Conservation (phyloP, 495 filamentous ascomycete species). For the Neurospora hispaniola region DNA sequence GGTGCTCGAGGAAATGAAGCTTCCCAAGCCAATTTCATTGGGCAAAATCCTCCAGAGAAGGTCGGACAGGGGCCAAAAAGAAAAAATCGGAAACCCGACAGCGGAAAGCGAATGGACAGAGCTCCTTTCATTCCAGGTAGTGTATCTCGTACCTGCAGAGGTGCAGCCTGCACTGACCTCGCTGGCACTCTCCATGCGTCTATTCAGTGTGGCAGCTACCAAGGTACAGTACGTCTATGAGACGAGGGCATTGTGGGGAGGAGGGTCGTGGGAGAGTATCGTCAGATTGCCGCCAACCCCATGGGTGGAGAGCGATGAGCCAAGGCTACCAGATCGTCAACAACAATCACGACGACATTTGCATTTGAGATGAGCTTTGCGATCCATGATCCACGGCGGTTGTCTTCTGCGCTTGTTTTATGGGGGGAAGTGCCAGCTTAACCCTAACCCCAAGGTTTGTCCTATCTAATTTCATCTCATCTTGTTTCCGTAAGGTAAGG, state of each 20-base stretch:
- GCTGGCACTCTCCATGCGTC: not conserved
- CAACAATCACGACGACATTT: not conserved
- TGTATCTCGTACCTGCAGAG: not conserved
- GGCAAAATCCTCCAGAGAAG: not conserved
- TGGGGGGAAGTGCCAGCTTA: not conserved
- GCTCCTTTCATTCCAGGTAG: not conserved
- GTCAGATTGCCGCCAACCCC: not conserved
- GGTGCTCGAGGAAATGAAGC: constrained; percentile 14
- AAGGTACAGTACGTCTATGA: not conserved
- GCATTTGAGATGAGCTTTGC: not conserved
- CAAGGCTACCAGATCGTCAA: not conserved
- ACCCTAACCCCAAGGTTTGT: not conserved
- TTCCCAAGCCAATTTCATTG: constrained; percentile 9
- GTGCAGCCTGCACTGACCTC: not conserved
- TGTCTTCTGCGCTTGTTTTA: not conserved
- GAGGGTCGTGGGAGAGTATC: not conserved
- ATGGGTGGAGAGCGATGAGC: not conserved
- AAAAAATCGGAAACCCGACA: constrained; percentile 15
- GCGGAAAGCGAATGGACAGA: constrained; percentile 6
- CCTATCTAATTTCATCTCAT: not conserved
- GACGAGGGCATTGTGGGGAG: not conserved
- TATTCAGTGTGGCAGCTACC: not conserved
- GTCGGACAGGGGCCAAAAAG: constrained; percentile 12
- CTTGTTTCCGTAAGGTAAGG: not conserved
- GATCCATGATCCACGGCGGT: not conserved